Base-by-base conservation (phyloP, 2,329 filamentous ascomycete species). In the Cordyceps pruinosa region DNA sequence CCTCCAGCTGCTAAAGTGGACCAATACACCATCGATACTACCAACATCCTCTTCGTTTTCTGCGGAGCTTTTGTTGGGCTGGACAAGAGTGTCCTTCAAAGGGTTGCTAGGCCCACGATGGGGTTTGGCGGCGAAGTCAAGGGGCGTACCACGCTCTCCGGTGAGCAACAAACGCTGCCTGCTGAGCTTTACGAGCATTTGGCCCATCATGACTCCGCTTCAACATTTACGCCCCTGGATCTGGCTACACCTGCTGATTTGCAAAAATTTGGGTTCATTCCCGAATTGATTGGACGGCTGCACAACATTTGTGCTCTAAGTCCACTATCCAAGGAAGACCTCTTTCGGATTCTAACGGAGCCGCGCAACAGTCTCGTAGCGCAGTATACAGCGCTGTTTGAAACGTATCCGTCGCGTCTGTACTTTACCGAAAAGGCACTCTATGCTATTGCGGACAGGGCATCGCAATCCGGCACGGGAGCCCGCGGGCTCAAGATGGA, bases 31-130 rank as follows among this genome's bases (percentile, higher is more conserved):
- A 86, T 97, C 58, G 88, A 94, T 65, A 99, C 94, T 0, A 92
- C 91, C 62, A 97, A 97, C 65, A 97, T 99, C 59, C 81, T 99
- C 28, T 99, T 99, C 73, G 91, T 99, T 42, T 96, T 94, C 70
- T 95, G 92, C 13, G 94, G 94, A 19, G 94, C 94, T 19, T 99
- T 99, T 68, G 89, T 95, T 35, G 93, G 92, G 2, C 78, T 97
- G 1, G 90, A 97, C 66, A 96, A 95, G 69, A 82, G 88, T 34
- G 83, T 99, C 49, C 78, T 96, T 59, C 88, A 91, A 58, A 86
- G 94, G n/a, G 87, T 97, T 45, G 87, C 90, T 13, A 90, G 88
- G 66, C 81, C 83, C 0, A 88, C 89, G 3, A 93, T 99, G 63
- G 94, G 94, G 1, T 99, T 99, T 65, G 92, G 92, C 5, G 91